These are phyloP conservation scores for Aspergillus aculeatinus DNA, from an alignment of 2,329 filamentous ascomycete species.

Conservation along the genomic window DNA sequence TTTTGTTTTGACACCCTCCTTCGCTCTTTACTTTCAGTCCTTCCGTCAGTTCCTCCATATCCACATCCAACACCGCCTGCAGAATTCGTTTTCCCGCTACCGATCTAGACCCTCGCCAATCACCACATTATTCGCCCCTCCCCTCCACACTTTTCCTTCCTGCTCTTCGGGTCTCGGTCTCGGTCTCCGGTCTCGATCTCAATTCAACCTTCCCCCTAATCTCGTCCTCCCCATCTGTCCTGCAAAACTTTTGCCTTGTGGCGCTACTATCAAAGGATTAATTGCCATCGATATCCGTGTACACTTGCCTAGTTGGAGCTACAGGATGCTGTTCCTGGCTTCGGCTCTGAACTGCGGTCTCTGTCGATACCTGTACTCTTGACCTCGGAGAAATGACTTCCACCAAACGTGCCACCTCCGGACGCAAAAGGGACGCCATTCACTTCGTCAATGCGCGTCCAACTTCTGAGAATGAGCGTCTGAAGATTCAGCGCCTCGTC, in stretches of 20 bases:
- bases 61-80: neutral
- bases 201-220: too few species aligned
- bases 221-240: neutral
- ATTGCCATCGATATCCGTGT: neutral
- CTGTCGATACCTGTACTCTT: conserved; percentile 15
- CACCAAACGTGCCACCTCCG: conserved; percentile 17
- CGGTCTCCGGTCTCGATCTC: too few species aligned
- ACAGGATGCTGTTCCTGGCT: conserved; percentile 24
- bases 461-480: conserved; percentile 28
- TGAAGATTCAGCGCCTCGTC: conserved; percentile 31
- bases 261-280: too few species aligned
- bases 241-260: neutral
- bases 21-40: neutral
- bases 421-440: conserved; percentile 27
- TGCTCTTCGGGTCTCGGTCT: neutral
- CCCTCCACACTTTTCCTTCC: neutral
- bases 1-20: neutral
- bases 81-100: neutral
- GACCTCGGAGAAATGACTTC: conserved; percentile 24
- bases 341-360: conserved; percentile 9
- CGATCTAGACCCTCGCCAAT: neutral
- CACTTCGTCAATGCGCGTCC: conserved; percentile 38
- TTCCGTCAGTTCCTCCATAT: neutral
- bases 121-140: neutral
- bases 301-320: conserved; percentile 1